Base-by-base conservation (phyloP, 202 grass and related monocot genomes). In the Bolboschoenoplectus hybrid region DNA sequence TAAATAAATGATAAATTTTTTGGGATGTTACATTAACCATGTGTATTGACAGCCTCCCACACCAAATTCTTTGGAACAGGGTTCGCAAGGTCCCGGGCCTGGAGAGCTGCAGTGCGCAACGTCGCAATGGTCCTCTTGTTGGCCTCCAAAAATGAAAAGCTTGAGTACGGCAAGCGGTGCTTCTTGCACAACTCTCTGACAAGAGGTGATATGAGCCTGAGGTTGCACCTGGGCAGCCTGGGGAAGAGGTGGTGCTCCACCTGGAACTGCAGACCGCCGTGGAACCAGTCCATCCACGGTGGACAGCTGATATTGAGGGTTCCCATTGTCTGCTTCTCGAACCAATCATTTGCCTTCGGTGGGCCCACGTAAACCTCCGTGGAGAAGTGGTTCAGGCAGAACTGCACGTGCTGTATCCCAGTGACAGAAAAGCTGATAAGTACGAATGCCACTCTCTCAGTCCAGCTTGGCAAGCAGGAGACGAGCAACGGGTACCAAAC, bases 251-350 rank as follows among this genome's bases (percentile, higher is more conserved):
- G 88, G 84, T 89, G 88, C 67, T 89, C 88, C n/a, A 86, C 67
- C 84, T 89, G 84, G 49, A 89, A 89, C 77, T 89, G 84, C 17
- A 89, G 43, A 0, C 88, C 84, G 0, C 84, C 88, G 9, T 89
- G 88, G 69, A 89, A 89, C 88, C 88, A 89, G 16, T 89, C 88
- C 88, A 89, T 89, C 88, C 88, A 89, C 0, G 88, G 78, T 10
- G 77, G 2, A 84, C 84, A 86, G 14, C 67, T 11, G 78, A 89
- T 89, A 84, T 89, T 73, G 32, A 89, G 60, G 4, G 88, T 83
- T 34, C 88, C 88, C 17, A 38, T 65, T 7, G 88, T 89, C 84
- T 89, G 88, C 70, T 86, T 89, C 88, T 89, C 84, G 38, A 89
- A 86, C 88, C 88, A 89, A 16, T 89, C 88, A 2, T 86, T 86